Evolutionary conservation across 1,139 yeast species (phyloP).

Genomic region (Hyphopichia pseudoburtonii): DNA sequence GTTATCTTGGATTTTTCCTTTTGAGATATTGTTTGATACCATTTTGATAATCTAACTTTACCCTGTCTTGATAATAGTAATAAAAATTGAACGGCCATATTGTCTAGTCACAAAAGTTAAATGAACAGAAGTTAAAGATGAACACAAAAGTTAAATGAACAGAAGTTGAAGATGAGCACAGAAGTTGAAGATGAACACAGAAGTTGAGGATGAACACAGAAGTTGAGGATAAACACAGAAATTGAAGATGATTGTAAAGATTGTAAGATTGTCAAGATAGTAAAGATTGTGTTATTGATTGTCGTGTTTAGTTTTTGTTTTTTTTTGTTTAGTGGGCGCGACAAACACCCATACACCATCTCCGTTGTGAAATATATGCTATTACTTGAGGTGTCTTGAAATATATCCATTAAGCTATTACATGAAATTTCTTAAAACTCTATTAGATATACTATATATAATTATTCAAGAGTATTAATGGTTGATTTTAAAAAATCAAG

Average conservation of each 20-base stretch:
- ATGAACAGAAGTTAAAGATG: too few species aligned
- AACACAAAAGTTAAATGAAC: too few species aligned
- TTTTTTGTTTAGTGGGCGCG: background rate
- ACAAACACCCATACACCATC: too few species aligned
- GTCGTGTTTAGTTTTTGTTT: background rate
- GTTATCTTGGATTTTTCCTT: slow-evolving; percentile 83
- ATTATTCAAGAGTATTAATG: slow-evolving; percentile 18
- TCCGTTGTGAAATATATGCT: too few species aligned
- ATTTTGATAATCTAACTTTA: slow-evolving; percentile 85
- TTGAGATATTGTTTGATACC: slow-evolving; percentile 82
- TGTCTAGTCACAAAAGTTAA: background rate
- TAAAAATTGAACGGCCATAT: slow-evolving; percentile 74
- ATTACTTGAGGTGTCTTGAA: too few species aligned
- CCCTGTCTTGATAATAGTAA: slow-evolving; percentile 91
- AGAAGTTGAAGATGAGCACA: too few species aligned
- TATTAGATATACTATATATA: background rate
- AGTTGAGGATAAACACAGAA: too few species aligned
- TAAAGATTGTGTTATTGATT: background rate
- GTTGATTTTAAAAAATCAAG: slow-evolving; percentile 39
- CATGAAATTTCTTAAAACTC: background rate
- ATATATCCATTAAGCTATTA: too few species aligned
- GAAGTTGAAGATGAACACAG: too few species aligned
- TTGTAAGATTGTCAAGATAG: too few species aligned
- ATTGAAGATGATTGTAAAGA: too few species aligned
- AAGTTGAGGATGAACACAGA: too few species aligned